Percentiles rank a stretch among this genome's conserved stretches.
Evolutionary conservation across 2,329 filamentous ascomycete species (phyloP).

Genomic region (Tolypocladium ophioglossoides): DNA sequence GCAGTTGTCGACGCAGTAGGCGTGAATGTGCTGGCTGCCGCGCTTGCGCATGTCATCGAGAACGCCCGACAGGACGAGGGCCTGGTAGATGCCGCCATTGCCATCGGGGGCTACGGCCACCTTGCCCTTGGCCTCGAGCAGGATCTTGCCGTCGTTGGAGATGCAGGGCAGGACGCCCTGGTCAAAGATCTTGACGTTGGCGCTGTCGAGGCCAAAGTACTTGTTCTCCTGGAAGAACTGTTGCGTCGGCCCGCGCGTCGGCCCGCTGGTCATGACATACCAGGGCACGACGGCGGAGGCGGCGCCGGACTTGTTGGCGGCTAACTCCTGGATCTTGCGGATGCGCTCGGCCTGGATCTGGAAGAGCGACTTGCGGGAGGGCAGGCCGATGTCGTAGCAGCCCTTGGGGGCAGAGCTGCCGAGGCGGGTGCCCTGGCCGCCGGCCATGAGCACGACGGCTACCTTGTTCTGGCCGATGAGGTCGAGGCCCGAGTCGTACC

Average conservation of each 20-base stretch:
- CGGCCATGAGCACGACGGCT: constrained; percentile 88
- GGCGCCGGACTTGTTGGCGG: constrained; percentile 53
- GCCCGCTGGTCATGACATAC: constrained; percentile 99
- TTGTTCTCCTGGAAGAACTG: constrained; percentile 81
- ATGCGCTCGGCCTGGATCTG: constrained; percentile 97
- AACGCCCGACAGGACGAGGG: constrained; percentile 68
- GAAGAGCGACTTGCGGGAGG: constrained; percentile 89
- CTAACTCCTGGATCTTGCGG: constrained; percentile 71
- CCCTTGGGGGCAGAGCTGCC: constrained; percentile 95
- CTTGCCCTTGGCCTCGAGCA: constrained; percentile 82
- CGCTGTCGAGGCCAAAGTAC: constrained; percentile 80
- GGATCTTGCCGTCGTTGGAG: constrained; percentile 93
- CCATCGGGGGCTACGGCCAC: constrained; percentile 93
- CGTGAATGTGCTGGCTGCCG: constrained; percentile 88
- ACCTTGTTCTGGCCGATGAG: constrained; percentile 69
- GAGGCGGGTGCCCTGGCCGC: constrained; percentile 88
- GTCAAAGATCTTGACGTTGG: constrained; percentile 89
- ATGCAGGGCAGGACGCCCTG: constrained; percentile 96
- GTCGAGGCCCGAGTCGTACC: constrained; percentile 76
- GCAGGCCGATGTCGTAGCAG: constrained; percentile 92
- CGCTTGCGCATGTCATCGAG: constrained; percentile 81
- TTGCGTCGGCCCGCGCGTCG: constrained; percentile 85
- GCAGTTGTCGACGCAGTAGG: constrained; percentile 98
- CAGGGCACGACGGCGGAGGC: constrained; percentile 65
- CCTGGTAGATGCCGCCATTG: constrained; percentile 94